Conservation (phyloP, 2,329 filamentous ascomycete genomes). For the Aspergillus floridensis region DNA sequence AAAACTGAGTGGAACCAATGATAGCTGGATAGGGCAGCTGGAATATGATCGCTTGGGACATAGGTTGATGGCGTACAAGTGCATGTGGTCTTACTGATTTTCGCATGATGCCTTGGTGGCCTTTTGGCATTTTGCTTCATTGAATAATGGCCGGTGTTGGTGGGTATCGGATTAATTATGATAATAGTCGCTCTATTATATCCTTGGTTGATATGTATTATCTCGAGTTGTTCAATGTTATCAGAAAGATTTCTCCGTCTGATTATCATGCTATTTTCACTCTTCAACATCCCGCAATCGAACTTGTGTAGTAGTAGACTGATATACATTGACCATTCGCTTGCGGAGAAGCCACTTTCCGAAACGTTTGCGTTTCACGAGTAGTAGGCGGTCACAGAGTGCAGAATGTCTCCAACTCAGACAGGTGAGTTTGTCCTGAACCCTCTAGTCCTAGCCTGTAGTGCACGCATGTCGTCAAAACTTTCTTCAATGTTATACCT, state of each 20-base stretch:
- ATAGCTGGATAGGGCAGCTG: slow-evolving; percentile 84
- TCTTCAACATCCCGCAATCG: not conserved
- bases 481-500: not conserved
- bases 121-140: slow-evolving; percentile 8
- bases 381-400: slow-evolving; percentile 24
- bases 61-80: slow-evolving; percentile 80
- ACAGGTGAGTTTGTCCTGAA: slow-evolving; percentile 19
- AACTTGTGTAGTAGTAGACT: not conserved
- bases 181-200: slow-evolving; percentile 9
- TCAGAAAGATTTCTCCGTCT: not conserved
- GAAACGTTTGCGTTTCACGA: slow-evolving; percentile 12
- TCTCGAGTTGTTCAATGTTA: not conserved
- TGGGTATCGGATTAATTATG: slow-evolving; percentile 10
- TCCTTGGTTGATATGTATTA: slow-evolving; percentile 2
- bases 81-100: slow-evolving; percentile 58
- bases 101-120: slow-evolving; percentile 6
- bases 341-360: not conserved
- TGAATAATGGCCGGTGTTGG: slow-evolving; percentile 10
- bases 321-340: no score
- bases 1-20: slow-evolving; percentile 79
- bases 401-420: slow-evolving; percentile 28
- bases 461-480: slow-evolving; percentile 1
- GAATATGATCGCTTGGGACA: slow-evolving; percentile 87
- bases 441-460: slow-evolving; percentile 1
- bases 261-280: no score